Percentiles rank a stretch among this genome's conserved stretches.
phyloP scores from a whole-genome alignment of 2,329 filamentous ascomycete species.

The Botryotinia convoluta region DNA sequence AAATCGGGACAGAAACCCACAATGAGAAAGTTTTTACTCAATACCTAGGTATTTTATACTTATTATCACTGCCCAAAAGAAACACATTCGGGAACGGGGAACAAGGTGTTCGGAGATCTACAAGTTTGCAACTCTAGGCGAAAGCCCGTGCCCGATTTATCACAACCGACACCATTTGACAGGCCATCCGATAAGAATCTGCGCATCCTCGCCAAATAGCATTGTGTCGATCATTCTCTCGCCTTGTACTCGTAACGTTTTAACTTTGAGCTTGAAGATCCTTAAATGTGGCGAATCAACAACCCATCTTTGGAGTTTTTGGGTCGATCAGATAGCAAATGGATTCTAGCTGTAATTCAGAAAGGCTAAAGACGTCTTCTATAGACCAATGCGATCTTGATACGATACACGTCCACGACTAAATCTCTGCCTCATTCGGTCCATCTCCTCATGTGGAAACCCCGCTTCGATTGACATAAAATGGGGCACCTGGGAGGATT shows the following conservation, averaged over 20 bases:
- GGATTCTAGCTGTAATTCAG: not conserved
- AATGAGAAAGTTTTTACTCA: constrained; percentile 25
- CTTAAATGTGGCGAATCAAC: constrained; percentile 13
- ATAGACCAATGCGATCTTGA: not conserved
- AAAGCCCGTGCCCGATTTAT: constrained; percentile 11
- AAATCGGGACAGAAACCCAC: constrained; percentile 19
- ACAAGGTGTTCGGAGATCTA: not conserved
- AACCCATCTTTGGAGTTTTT: not conserved
- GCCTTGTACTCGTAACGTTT: constrained; percentile 4
- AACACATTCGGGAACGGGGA: not conserved
- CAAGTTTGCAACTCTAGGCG: constrained; percentile 9
- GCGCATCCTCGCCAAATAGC: not conserved
- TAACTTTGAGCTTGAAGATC: constrained; percentile 10
- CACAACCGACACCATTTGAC: constrained; percentile 12
- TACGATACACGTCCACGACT: not conserved
- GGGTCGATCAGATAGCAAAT: constrained; percentile 12
- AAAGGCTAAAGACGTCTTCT: not conserved
- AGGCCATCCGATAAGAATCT: constrained; percentile 7
- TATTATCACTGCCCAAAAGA: not conserved
- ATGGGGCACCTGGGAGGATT: not conserved
- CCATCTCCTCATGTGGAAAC: not conserved
- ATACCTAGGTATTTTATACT: constrained; percentile 8
- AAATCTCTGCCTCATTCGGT: constrained; percentile 4
- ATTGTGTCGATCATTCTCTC: constrained; percentile 10
- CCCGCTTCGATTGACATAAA: not conserved